Evolutionary conservation across 495 filamentous ascomycete species (phyloP), one percentile per base, ranked within the genome.

Genomic region (Neurospora cerealis): DNA sequence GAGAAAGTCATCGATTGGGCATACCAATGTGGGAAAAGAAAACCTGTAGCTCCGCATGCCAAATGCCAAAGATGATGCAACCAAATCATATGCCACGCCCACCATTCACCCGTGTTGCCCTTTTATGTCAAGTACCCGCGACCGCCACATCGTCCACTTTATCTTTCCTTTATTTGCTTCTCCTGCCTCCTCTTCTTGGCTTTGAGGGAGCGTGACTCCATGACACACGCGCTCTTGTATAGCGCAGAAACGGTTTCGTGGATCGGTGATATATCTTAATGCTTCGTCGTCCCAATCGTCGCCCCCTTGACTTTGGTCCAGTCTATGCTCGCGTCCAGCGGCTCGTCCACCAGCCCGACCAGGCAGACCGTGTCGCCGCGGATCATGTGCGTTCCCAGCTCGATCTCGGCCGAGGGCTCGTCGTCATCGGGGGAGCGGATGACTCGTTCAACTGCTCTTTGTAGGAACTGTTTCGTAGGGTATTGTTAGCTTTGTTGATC

Each of bases 341-440:
- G 87, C 80, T 97, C 95, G 81, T 98, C 93, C 19, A 99, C 90
- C 66, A 96, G 86, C 7, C 96, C 96, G 54, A 94, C 93, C 19
- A 96, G 82, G n/a, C 92, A 94, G 70, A 99, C 96, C 80, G 94
- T 97, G 77, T 98, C 96, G 21, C 96, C 96, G 74, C 96, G 90
- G 71, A 99, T 92, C 62, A 99, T 82, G 78, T 99, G 98, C 17
- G 98, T 83, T 0, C 96, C 96, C 79, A 97, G 90, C 36, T 90
- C 88, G 38, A 95, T 90, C 80, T 97, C 89, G 41, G 89, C 88
- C 73, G 93, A 96, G 0, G 91, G 88, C 74, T 97, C 93, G 46
- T 88, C 87, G 77, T 97, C 93, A 73, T 98, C 95, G 60, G 88
- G 86, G 1, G 90, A 90, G 73, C 92, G 90, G 75, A 99, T 97